Conservation (phyloP, 2,329 filamentous ascomycete genomes). For the Periconia macrospinosa region DNA sequence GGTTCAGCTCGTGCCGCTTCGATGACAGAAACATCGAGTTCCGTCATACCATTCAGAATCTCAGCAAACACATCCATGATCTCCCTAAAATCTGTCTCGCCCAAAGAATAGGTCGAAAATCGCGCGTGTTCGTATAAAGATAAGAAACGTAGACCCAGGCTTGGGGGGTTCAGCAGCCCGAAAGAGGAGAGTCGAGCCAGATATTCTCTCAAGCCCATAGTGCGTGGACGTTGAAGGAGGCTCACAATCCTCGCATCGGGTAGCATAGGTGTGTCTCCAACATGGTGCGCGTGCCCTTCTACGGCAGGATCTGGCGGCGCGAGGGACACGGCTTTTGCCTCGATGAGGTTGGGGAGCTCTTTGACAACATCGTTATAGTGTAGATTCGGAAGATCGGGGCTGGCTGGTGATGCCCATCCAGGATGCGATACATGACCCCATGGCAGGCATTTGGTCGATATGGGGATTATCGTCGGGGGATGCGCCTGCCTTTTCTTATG, state of each 20-base stretch:
- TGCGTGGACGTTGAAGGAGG: constrained; percentile 68
- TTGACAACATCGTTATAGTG: constrained; percentile 79
- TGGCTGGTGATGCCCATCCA: constrained; percentile 84
- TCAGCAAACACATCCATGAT: constrained; percentile 86
- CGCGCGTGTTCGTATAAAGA: constrained; percentile 79
- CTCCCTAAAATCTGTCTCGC: constrained; percentile 70
- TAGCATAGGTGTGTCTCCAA: constrained; percentile 33
- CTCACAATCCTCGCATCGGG: constrained; percentile 70
- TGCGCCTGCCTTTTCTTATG: constrained; percentile 30
- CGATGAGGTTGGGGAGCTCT: constrained; percentile 86
- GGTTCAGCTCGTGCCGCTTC: constrained; percentile 36
- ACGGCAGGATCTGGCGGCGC: constrained; percentile 62
- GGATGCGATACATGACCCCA: constrained; percentile 87
- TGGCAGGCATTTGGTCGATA: constrained; percentile 53
- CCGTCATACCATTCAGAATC: constrained; percentile 74
- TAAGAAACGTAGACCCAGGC: constrained; percentile 65
- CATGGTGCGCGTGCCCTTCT: constrained; percentile 22
- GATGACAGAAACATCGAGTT: constrained; percentile 60
- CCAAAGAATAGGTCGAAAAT: constrained; percentile 72
- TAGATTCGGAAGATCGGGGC: constrained; percentile 74
- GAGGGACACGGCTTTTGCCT: constrained; percentile 88
- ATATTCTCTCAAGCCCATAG: constrained; percentile 80
- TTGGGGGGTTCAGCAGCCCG: constrained; percentile 60
- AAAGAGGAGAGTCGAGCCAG: constrained; percentile 69
- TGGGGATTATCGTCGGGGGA: constrained; percentile 38